These are phyloP conservation scores for Phytophthora pini DNA, from an alignment of 352 stramenopile species.

Conservation along the genomic window DNA sequence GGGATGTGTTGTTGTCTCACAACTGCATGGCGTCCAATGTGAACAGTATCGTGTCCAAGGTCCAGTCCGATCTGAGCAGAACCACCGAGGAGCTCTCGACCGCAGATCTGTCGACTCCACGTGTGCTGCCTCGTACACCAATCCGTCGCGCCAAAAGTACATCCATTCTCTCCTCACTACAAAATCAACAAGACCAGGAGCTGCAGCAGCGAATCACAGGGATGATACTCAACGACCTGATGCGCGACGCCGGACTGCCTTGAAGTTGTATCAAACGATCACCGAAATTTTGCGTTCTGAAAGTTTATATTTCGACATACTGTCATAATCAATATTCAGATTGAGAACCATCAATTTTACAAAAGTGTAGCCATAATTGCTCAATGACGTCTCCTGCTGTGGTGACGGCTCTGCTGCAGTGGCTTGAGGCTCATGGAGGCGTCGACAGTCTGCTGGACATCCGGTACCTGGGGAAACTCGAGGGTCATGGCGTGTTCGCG, in stretches of 20 bases:
- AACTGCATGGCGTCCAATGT: slow-evolving; percentile 35
- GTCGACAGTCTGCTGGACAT: slow-evolving; percentile 46
- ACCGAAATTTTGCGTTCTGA: slow-evolving; percentile 11
- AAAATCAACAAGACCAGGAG: slow-evolving; percentile 36
- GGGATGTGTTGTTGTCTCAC: slow-evolving; percentile 34
- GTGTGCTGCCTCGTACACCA: slow-evolving; percentile 29
- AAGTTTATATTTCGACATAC: slow-evolving; percentile 18
- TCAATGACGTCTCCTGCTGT: slow-evolving; percentile 37
- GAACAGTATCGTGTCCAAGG: slow-evolving; percentile 26
- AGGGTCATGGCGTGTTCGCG: slow-evolving; percentile 62
- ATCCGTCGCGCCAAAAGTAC: slow-evolving; percentile 32
- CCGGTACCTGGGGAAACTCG: slow-evolving; percentile 42
- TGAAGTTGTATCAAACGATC: slow-evolving; percentile 23
- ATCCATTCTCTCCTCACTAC: slow-evolving; percentile 36
- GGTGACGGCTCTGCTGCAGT: slow-evolving; percentile 42
- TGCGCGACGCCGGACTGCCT: slow-evolving; percentile 14
- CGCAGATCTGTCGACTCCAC: background rate
- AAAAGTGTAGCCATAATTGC: slow-evolving; percentile 17
- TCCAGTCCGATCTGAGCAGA: slow-evolving; percentile 25
- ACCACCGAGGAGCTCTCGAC: slow-evolving; percentile 13
- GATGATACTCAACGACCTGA: slow-evolving; percentile 45
- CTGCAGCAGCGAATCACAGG: slow-evolving; percentile 43
- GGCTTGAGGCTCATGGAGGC: slow-evolving; percentile 42
- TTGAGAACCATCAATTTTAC: slow-evolving; percentile 20
- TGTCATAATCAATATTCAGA: slow-evolving; percentile 13